Evolutionary conservation across 257 asterid species (phyloP), one percentile per base, ranked within the genome.

Genomic region (Ballota nigra): DNA sequence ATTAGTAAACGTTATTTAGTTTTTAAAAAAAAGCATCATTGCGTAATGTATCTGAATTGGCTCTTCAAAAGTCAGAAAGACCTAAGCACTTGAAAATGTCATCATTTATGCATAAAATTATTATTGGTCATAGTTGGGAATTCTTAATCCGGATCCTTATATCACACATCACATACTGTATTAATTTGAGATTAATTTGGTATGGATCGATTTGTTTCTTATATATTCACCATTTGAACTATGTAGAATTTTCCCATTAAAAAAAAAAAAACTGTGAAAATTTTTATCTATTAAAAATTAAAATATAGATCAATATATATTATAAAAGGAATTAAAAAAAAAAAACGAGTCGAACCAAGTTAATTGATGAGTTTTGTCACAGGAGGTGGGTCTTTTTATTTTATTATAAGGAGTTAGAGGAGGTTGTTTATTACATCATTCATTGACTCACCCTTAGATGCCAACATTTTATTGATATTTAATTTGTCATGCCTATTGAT

Each of bases 1-100:
- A 66, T 2, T 28, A 26, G 6, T 38, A 11, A 63, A 38, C 68
- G 16, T 63, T 19, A 63, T 40, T 40, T 63, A 40, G 68, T 8
- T n/a, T n/a, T n/a, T n/a, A n/a, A 62, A 8, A 49, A 11, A 0
- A 9, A 55, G 11, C 12, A 19, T 36, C 3, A 23, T 63, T 49
- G 62, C 18, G 43, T 47, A 22, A 33, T 63, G 55, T 53, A 68
- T 49, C 59, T 26, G 22, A 12, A 33, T 36, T 66, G 80, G 61
- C 77, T 53, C 53, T 71, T 75, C 72, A 75, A 47, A 9, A 20
- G 62, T 18, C 59, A 52, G 41, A 53, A 63, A 52, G 72, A 57
- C 66, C 64, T 16, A 22, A 67, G 47, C 61, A 74, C 63, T 11
- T 72, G 68, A 33, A 70, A 70, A 22, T 77, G 70, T 65, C 40